phyloP scores from a whole-genome alignment of 2,329 filamentous ascomycete genomes.

The Cladosporium sp. region DNA sequence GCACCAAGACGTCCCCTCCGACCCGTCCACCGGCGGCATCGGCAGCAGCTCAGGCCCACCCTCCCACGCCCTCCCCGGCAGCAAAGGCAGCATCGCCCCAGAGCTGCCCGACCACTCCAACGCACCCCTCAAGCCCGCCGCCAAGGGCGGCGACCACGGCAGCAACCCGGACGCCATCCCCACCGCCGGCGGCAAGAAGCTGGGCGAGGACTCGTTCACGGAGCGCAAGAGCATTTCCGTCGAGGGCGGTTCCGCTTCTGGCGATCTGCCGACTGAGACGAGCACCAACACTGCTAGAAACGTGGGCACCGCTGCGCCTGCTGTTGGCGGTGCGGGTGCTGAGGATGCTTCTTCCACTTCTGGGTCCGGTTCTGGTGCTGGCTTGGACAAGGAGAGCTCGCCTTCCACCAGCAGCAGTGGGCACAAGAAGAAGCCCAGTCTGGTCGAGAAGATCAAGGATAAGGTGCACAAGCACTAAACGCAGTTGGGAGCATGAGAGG shows the following conservation, averaged over 20 bases:
- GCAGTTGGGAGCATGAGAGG: too few relatives aligned
- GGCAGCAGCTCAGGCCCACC: neutral
- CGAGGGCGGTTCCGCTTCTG: neutral
- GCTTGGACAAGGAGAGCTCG: neutral
- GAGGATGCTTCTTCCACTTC: neutral
- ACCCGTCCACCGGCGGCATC: neutral
- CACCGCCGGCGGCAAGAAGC: slow-evolving; percentile 15
- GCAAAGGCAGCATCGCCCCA: slow-evolving; percentile 9
- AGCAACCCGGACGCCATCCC: slow-evolving; percentile 17
- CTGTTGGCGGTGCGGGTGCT: neutral
- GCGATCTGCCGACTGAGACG: neutral
- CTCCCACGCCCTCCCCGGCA: slow-evolving; percentile 7
- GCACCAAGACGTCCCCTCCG: neutral
- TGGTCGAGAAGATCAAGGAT: slow-evolving; percentile 12
- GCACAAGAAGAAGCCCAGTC: slow-evolving; percentile 9
- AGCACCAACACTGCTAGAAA: slow-evolving; percentile 5
- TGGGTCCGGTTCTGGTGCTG: neutral
- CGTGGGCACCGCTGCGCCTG: neutral
- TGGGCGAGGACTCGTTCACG: slow-evolving; percentile 11
- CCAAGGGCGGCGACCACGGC: slow-evolving; percentile 9
- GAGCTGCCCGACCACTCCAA: slow-evolving; percentile 7
- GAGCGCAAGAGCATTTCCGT: slow-evolving; percentile 10
- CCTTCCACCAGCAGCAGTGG: neutral
- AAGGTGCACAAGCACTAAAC: slow-evolving; percentile 10
- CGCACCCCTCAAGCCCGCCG: slow-evolving; percentile 12